Evolutionary conservation across 768 basidiomycete species (phyloP).

Genomic region (Suillus placidus): DNA sequence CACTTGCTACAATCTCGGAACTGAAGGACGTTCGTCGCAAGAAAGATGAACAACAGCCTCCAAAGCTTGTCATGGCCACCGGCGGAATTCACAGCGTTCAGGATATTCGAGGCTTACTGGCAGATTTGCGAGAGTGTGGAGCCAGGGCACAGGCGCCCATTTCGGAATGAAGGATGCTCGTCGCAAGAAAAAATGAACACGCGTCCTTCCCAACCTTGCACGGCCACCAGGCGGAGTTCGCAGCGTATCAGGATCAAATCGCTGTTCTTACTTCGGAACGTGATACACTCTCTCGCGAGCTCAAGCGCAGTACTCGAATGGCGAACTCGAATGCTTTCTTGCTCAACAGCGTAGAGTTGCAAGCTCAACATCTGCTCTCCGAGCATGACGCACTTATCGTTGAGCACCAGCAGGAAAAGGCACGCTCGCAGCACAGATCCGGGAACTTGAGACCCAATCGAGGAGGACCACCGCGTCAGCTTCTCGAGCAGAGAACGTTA

Average conservation of each 20-base stretch:
- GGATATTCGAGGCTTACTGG: background rate
- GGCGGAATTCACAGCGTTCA: background rate
- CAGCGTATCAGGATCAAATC: background rate
- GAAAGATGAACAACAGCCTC: background rate
- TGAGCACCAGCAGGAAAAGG: background rate
- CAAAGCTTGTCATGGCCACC: background rate
- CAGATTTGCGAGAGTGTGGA: background rate
- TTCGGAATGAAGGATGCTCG: background rate
- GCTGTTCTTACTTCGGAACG: slow-evolving; percentile 1
- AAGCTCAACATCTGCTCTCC: background rate
- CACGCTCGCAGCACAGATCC: background rate
- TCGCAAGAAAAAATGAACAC: background rate
- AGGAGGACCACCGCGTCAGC: background rate
- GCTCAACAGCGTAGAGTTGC: background rate
- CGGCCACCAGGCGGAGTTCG: background rate
- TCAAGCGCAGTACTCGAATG: background rate
- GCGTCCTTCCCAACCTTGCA: background rate
- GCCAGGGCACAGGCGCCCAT: background rate
- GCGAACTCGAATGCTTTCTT: background rate
- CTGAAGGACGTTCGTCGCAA: background rate
- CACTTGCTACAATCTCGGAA: background rate
- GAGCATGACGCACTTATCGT: background rate
- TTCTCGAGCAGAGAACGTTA: background rate
- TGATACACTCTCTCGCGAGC: slow-evolving; percentile 1
- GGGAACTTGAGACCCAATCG: background rate